These are phyloP conservation scores for Anthracocystis panici-leucophaei DNA, from an alignment of 1,284 basidiomycete genomes.

Conservation along the genomic window DNA sequence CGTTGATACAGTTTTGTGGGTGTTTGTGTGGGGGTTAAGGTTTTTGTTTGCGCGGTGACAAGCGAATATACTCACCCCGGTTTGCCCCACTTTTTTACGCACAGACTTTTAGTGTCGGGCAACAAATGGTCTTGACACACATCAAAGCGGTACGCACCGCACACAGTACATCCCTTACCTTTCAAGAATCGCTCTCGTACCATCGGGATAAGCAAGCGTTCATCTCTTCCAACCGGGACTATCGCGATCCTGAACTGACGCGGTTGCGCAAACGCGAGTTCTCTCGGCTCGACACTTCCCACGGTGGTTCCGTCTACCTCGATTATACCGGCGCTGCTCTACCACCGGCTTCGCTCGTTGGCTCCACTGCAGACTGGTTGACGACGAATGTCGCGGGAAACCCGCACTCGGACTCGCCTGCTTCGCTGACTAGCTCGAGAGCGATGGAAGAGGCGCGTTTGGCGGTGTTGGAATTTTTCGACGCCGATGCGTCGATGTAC, in stretches of 20 bases:
- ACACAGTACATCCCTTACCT: background rate
- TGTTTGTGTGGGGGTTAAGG: too few species aligned
- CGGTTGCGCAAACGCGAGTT: conserved; percentile 25
- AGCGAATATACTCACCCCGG: too few species aligned
- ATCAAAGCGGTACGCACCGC: conserved; percentile 22
- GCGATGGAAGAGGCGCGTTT: conserved; percentile 12
- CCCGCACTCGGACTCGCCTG: conserved; percentile 34
- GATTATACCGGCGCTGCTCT: conserved; percentile 35
- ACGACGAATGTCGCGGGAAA: conserved; percentile 13
- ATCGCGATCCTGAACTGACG: conserved; percentile 4
- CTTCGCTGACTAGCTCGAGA: background rate
- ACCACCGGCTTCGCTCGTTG: conserved; percentile 9
- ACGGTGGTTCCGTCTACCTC: conserved; percentile 18
- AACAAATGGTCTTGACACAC: conserved; percentile 16
- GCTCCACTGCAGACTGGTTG: conserved; percentile 3
- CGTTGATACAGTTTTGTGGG: too few species aligned
- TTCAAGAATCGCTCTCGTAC: conserved; percentile 11
- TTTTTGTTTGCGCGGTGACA: too few species aligned
- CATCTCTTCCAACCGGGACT: conserved; percentile 6
- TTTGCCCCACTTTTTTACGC: background rate
- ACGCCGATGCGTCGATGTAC: conserved; percentile 22
- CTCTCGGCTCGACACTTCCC: conserved; percentile 4
- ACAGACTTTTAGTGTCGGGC: too few species aligned
- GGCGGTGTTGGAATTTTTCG: conserved; percentile 27
- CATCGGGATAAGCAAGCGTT: conserved; percentile 14